Evolutionary conservation across 2,329 filamentous ascomycete genomes (phyloP), one percentile per base, ranked within the genome.

Genomic region (Colletotrichum truncatum): DNA sequence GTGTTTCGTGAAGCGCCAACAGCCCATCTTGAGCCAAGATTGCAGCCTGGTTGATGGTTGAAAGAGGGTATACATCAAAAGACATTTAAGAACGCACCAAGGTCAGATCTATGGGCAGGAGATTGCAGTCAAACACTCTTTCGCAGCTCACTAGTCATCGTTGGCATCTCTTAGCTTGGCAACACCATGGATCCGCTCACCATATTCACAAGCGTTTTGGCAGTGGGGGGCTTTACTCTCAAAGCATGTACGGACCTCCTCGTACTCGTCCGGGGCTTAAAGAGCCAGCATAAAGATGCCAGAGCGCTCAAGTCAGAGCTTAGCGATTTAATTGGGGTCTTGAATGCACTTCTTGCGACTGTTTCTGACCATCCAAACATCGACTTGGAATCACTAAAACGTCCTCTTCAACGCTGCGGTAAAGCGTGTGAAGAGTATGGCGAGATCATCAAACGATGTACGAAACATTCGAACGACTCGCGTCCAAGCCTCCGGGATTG

Each of bases 351-450:
- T 11, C 16, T 55, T 3, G 52, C 41, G 26, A 55, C 52, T 4
- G 43, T 55, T 14, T 36, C 38, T 6, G 43, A 14, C 23, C 30
- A 55, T 14, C 52, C 26, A 32, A 55, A 8, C 38, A 36, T 55
- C n/a, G 52, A 55, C 52, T 55, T 55, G 16, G 12, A 43, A 9
- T 3, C 38, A n/a, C 52, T 55, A 23, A n/a, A 43, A 16, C 52
- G 26, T 10, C 52, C 36, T 3, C 36, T 43, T 21, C 25, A 55
- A 10, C 52, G 52, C 11, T 67, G 46, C 43, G 54, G 64, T 23
- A 57, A 64, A 11, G 48, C 60, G 2, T 67, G 65, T 32, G 55
- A 64, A 26, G 65, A 67, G 4, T 67, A 64, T 46, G 54, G 60
- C 25, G 67, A 68, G 30, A 57, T 46, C 39, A 57, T 57, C 9